Percentiles rank a stretch among this genome's conserved stretches.
Conservation (phyloP, 2,329 filamentous ascomycete genomes). For the Alternaria angustiovoidea region DNA sequence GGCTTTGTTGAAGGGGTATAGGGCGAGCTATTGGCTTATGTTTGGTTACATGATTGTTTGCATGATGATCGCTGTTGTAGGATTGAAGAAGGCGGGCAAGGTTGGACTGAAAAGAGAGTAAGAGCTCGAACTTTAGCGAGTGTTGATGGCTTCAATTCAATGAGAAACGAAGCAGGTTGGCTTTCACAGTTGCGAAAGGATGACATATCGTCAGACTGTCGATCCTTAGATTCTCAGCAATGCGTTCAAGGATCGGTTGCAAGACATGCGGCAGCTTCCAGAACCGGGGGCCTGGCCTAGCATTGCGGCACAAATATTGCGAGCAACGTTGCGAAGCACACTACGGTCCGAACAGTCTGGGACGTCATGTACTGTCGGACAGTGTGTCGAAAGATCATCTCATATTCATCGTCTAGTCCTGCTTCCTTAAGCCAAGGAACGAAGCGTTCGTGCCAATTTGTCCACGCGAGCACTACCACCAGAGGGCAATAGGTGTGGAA, state of each 20-base stretch:
- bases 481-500: neutral
- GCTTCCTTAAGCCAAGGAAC: neutral
- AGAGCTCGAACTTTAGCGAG: neutral
- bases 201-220: neutral
- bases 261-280: no score
- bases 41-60: no score
- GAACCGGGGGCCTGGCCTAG: neutral
- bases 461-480: neutral
- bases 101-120: conserved; percentile 40
- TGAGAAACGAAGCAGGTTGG: neutral
- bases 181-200: neutral
- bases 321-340: neutral
- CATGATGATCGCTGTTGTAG: neutral
- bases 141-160: neutral
- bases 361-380: neutral
- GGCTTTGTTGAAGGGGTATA: no score
- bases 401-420: neutral
- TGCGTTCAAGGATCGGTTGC: neutral
- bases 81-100: conserved; percentile 35
- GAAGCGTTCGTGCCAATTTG: neutral
- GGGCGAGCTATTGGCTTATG: no score
- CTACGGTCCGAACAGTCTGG: neutral
- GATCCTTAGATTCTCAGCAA: neutral
- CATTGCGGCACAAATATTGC: neutral
- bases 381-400: neutral